phyloP scores from a whole-genome alignment of 2,329 filamentous ascomycete genomes.

The Cladophialophora carrionii region DNA sequence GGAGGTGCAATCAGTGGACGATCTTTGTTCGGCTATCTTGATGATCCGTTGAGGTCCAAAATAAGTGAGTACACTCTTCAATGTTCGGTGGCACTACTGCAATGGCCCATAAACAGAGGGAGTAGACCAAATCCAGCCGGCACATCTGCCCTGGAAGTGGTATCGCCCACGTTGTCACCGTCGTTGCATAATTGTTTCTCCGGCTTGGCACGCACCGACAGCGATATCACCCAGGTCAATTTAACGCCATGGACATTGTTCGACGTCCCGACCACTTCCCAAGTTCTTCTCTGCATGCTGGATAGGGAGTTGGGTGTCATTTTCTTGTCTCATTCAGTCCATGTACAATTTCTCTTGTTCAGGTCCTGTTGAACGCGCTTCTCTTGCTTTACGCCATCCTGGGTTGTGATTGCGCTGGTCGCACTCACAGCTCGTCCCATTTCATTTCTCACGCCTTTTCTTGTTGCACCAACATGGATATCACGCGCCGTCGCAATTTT shows the following conservation, averaged over 20 bases:
- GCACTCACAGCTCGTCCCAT: neutral
- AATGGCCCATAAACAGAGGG: neutral
- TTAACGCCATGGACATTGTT: neutral
- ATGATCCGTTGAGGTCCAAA: neutral
- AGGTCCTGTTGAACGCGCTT: neutral
- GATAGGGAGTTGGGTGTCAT: neutral
- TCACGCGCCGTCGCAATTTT: constrained; percentile 16
- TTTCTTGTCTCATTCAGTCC: neutral
- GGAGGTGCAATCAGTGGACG: neutral
- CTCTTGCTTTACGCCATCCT: constrained; percentile 5
- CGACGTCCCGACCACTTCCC: neutral
- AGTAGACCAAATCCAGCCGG: neutral
- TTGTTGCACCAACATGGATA: constrained; percentile 21
- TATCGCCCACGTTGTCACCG: neutral
- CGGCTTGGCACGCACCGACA: constrained; percentile 15
- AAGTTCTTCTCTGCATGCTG: neutral
- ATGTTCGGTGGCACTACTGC: neutral
- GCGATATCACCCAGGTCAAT: constrained; percentile 10
- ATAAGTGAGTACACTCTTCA: neutral
- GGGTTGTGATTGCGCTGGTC: constrained; percentile 13
- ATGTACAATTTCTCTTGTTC: neutral
- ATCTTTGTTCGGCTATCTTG: neutral
- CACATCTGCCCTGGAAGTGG: neutral
- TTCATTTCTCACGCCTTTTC: neutral
- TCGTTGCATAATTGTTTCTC: constrained; percentile 9